Evolutionary conservation across 495 filamentous ascomycete species (phyloP).

Genomic region (Aspergillus carlsbadensis): DNA sequence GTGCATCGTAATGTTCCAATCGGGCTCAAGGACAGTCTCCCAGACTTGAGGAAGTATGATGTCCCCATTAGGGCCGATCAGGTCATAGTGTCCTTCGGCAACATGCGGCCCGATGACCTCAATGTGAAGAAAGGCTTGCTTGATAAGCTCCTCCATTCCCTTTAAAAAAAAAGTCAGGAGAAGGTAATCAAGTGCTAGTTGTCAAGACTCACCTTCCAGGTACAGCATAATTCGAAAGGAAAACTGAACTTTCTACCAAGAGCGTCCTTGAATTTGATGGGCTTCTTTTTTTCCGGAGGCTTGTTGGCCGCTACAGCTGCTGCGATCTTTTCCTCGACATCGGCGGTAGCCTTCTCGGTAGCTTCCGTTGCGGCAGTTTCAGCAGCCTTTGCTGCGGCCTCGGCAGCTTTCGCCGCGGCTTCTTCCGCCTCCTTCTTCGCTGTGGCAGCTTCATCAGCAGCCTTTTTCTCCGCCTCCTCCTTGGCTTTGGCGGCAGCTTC

Average conservation of each 20-base stretch:
- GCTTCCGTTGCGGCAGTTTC: slow-evolving; percentile 28
- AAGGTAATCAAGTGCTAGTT: too few relatives aligned
- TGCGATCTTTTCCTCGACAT: slow-evolving; percentile 12
- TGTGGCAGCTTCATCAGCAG: slow-evolving; percentile 34
- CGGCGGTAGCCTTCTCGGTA: slow-evolving; percentile 14
- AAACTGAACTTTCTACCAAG: slow-evolving; percentile 85
- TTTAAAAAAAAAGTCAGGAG: slow-evolving; percentile 30
- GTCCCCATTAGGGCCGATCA: slow-evolving; percentile 78
- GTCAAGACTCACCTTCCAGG: slow-evolving; percentile 76
- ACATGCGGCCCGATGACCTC: slow-evolving; percentile 81
- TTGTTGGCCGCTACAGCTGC: slow-evolving; percentile 25
- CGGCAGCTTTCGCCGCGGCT: slow-evolving; percentile 29
- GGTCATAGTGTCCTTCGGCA: slow-evolving; percentile 80
- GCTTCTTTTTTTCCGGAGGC: slow-evolving; percentile 54
- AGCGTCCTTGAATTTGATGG: slow-evolving; percentile 84
- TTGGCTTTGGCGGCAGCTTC: slow-evolving; percentile 44
- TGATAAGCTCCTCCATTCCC: slow-evolving; percentile 85
- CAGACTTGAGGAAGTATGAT: slow-evolving; percentile 87
- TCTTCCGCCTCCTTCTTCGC: slow-evolving; percentile 35
- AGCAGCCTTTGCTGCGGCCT: slow-evolving; percentile 21
- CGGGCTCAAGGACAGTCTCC: slow-evolving; percentile 82
- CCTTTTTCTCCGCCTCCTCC: slow-evolving; percentile 49
- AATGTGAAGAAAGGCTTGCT: slow-evolving; percentile 83
- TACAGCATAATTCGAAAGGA: slow-evolving; percentile 75
- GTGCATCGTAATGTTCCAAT: slow-evolving; percentile 91